phyloP scores from a whole-genome alignment of 2,329 filamentous ascomycete species.

The Arthrobotrys entomopaga region DNA sequence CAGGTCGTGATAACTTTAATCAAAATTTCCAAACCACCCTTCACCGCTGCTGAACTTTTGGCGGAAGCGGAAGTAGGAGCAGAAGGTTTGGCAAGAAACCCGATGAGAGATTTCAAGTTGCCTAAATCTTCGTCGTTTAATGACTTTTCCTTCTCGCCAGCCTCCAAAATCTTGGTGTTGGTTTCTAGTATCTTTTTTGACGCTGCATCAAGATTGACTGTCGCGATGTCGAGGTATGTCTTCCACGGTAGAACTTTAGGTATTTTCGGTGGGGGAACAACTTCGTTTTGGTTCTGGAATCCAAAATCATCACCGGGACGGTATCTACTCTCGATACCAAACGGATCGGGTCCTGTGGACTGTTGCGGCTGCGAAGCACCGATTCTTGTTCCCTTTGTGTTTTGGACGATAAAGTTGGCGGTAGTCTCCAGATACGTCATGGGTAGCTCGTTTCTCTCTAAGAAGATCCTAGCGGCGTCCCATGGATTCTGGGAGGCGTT shows the following conservation, averaged over 20 bases:
- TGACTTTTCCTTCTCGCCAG: slow-evolving; percentile 77
- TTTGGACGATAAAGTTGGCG: slow-evolving; percentile 88
- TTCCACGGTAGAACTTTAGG: slow-evolving; percentile 79
- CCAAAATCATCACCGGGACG: slow-evolving; percentile 73
- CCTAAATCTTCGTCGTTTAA: slow-evolving; percentile 78
- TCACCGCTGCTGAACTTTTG: slow-evolving; percentile 65
- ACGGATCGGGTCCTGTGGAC: slow-evolving; percentile 72
- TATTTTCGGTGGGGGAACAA: slow-evolving; percentile 62
- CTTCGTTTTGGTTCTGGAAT: slow-evolving; percentile 61
- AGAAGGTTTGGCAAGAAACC: slow-evolving; percentile 70
- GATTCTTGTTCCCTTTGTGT: slow-evolving; percentile 87
- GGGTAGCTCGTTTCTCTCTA: slow-evolving; percentile 86
- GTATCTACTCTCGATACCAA: slow-evolving; percentile 81
- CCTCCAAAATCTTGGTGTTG: slow-evolving; percentile 76
- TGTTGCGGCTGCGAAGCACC: slow-evolving; percentile 67
- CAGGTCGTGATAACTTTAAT: slow-evolving; percentile 79
- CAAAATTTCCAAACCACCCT: slow-evolving; percentile 71
- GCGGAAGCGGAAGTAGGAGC: slow-evolving; percentile 60
- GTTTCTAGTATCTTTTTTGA: slow-evolving; percentile 79
- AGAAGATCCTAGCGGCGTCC: slow-evolving; percentile 88
- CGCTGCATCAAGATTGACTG: slow-evolving; percentile 76
- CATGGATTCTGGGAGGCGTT: slow-evolving; percentile 93
- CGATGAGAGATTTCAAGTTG: slow-evolving; percentile 70
- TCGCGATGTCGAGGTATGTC: slow-evolving; percentile 79
- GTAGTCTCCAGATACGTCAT: slow-evolving; percentile 87